A percentile compares a stretch with the other conserved stretches of the same genome.
Conservation (phyloP, 2,329 filamentous ascomycete species). For the Knoxdaviesia capensis region DNA sequence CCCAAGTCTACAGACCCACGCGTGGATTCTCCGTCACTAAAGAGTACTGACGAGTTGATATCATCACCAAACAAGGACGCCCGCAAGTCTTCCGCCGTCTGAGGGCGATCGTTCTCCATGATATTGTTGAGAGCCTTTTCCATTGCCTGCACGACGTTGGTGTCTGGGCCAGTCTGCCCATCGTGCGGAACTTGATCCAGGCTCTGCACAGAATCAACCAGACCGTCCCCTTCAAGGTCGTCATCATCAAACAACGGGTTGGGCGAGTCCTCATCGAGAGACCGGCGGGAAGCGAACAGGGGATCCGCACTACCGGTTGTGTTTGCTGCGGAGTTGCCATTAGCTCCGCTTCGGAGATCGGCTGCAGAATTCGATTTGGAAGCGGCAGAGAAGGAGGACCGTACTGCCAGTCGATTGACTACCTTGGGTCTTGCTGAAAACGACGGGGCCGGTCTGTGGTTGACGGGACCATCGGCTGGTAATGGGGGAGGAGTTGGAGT, state of each 20-base stretch:
- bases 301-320: slow-evolving; percentile 11
- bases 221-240: slow-evolving; percentile 48
- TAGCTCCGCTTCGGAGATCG: slow-evolving; percentile 16
- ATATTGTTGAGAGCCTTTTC: slow-evolving; percentile 84
- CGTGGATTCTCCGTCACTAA: slow-evolving; percentile 24
- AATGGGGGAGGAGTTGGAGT: too few species aligned
- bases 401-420: background rate
- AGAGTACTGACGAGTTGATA: slow-evolving; percentile 1
- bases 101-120: slow-evolving; percentile 53
- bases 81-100: slow-evolving; percentile 42
- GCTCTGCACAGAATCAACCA: slow-evolving; percentile 55
- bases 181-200: slow-evolving; percentile 42
- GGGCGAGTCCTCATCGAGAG: slow-evolving; percentile 40
- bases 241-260: slow-evolving; percentile 64
- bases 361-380: slow-evolving; percentile 23
- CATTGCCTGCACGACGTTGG: slow-evolving; percentile 74
- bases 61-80: slow-evolving; percentile 46
- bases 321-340: slow-evolving; percentile 9
- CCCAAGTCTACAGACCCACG: slow-evolving; percentile 37
- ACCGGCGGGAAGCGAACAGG: slow-evolving; percentile 32
- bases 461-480: too few species aligned
- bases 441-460: background rate
- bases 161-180: slow-evolving; percentile 23
- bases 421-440: too few species aligned
- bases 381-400: slow-evolving; percentile 16